Conservation (phyloP, 768 basidiomycete species). For the Inosperma sp. region DNA sequence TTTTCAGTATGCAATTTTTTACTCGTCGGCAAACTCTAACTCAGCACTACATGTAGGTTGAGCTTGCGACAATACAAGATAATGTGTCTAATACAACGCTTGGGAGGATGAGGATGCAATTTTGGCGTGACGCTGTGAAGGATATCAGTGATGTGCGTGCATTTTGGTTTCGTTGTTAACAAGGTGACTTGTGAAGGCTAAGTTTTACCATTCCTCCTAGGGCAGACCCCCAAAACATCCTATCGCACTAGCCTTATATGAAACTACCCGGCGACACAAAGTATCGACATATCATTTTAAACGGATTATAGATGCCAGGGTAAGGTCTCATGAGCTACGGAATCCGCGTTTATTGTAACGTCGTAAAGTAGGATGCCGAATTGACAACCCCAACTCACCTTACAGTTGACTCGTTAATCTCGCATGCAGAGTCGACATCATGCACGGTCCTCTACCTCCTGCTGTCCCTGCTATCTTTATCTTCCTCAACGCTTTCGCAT, state of each 20-base stretch:
- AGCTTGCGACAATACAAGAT: slow-evolving; percentile 74
- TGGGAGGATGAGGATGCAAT: slow-evolving; percentile 82
- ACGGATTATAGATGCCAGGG: slow-evolving; percentile 80
- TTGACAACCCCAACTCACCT: slow-evolving; percentile 59
- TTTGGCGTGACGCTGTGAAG: slow-evolving; percentile 80
- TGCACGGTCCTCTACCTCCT: slow-evolving; percentile 75
- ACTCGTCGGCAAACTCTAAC: slow-evolving; percentile 7
- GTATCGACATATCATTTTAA: slow-evolving; percentile 74
- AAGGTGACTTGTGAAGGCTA: slow-evolving; percentile 15
- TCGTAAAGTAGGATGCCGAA: slow-evolving; percentile 52
- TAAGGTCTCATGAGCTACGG: slow-evolving; percentile 26
- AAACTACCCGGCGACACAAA: slow-evolving; percentile 45
- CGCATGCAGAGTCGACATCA: slow-evolving; percentile 76
- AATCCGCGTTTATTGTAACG: slow-evolving; percentile 13
- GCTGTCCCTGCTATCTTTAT: slow-evolving; percentile 59
- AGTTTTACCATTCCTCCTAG: slow-evolving; percentile 34
- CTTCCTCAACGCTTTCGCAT: slow-evolving; percentile 58
- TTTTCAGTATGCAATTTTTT: too few relatives aligned
- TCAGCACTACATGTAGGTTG: slow-evolving; percentile 47
- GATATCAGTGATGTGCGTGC: slow-evolving; percentile 55
- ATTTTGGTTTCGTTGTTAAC: slow-evolving; percentile 14
- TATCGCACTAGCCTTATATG: slow-evolving; percentile 66
- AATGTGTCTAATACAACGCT: slow-evolving; percentile 66
- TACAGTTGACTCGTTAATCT: slow-evolving; percentile 61
- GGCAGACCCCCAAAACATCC: slow-evolving; percentile 76